A percentile compares a stretch with the other conserved stretches of the same genome.
phyloP scores from a whole-genome alignment of 208 protist species.

The Histomonas meleagridis region DNA sequence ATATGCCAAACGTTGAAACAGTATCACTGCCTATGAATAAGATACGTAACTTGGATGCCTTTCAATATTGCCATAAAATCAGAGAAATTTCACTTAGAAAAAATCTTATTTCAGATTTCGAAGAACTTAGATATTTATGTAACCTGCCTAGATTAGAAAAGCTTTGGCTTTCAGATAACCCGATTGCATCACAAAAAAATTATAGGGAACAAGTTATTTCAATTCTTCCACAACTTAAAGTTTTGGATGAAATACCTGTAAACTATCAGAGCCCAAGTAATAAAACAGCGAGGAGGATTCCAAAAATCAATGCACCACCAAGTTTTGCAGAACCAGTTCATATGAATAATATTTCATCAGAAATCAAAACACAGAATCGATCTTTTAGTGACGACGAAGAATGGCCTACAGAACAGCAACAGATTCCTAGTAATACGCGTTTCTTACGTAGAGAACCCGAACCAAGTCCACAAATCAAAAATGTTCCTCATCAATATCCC shows the following conservation, averaged over 20 bases:
- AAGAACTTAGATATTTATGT: background rate
- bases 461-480: no score
- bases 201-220: background rate
- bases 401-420: no score
- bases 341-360: no score
- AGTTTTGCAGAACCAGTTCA: no score
- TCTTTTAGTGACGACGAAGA: no score
- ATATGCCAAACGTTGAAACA: background rate
- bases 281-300: no score
- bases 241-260: background rate
- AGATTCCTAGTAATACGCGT: no score
- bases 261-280: no score
- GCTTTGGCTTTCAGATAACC: constrained; percentile 27
- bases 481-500: background rate
- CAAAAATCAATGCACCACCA: no score
- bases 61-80: background rate
- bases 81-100: background rate
- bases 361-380: no score
- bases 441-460: no score
- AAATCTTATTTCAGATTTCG: background rate
- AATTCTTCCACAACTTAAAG: background rate
- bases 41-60: background rate
- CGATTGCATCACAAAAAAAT: background rate
- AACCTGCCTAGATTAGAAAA: background rate
- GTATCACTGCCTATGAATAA: background rate